Base-by-base conservation (phyloP, 1,284 basidiomycete genomes). In the Cryptococcus neoformans region DNA sequence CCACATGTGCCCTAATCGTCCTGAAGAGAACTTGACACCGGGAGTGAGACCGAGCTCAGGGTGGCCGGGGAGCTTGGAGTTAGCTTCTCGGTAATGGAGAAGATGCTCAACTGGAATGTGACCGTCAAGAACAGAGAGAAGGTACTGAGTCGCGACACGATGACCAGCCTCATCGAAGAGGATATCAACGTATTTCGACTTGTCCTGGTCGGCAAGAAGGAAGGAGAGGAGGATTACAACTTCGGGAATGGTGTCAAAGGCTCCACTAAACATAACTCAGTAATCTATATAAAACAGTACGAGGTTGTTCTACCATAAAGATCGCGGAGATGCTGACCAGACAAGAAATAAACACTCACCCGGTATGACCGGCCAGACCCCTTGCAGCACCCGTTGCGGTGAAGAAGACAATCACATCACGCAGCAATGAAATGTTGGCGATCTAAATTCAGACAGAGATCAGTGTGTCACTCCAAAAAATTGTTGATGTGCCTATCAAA, bases 101-200 rank as follows among this genome's bases (percentile, higher is more conserved):
- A 92, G 83, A 51, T 90, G 87, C 65, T 89, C 87, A 4, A 82
- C 79, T 7, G 88, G 84, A 38, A 91, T 62, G 40, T 83, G 74
- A 1, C 89, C 89, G 48, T 89, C 84, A 8, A 91, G 80, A 1
- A 86, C 88, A 44, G 88, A 81, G 37, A 90, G 81, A 42, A 92
- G 81, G 74, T 91, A 92, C 69, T 92, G 89, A 0, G 89, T 90
- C 1, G 89, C 89, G 54, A 92, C 90, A 70, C 90, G 87, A 71
- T 92, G 89, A 41, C 90, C 89, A 86, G 67, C 70, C 58, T 76
- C 74, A 58, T 76, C 74, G 61, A 70, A 76, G 35, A 75, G 59
- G 54, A 66, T 74, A 49, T 68, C 68, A 37, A 71, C 60, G 59
- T 63, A 75, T 56, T 72, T 69, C 44, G 59, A 56, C 35, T 59